Evolutionary conservation across 345 rosid species (phyloP).

Genomic region (Adansonia digitata): DNA sequence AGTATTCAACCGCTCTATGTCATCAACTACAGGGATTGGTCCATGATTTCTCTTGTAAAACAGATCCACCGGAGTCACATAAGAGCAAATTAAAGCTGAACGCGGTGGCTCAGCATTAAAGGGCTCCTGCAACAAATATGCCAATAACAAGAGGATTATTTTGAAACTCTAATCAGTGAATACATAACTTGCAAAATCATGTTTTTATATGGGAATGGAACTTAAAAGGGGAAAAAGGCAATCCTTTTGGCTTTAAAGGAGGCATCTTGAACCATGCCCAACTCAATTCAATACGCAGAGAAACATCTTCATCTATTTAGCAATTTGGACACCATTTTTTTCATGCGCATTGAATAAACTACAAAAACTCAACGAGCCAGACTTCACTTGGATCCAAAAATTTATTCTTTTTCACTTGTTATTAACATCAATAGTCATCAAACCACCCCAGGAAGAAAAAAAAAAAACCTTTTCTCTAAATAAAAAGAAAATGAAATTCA

Average conservation of each 20-base stretch:
- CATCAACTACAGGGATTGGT: conserved; percentile 75
- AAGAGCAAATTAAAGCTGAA: conserved; percentile 51
- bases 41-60: conserved; percentile 97
- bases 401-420: neutral
- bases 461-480: neutral
- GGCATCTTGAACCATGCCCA: neutral
- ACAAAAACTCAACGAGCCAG: too few relatives aligned
- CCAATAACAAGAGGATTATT: neutral
- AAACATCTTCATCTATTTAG: neutral
- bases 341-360: too few relatives aligned
- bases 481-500: neutral
- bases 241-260: neutral
- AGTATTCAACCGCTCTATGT: conserved; percentile 46
- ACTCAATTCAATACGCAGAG: neutral
- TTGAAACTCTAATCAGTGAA: neutral
- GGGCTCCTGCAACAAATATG: conserved; percentile 28
- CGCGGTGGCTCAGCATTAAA: conserved; percentile 94
- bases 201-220: neutral
- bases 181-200: neutral
- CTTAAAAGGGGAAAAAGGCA: neutral
- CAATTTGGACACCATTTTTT: too few relatives aligned
- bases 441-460: neutral
- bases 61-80: conserved; percentile 74
- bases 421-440: neutral
- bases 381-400: neutral